Evolutionary conservation across 805 yeast species (phyloP), one percentile per base, ranked within the genome.

Genomic region (Saccharomycopsis malanga): DNA sequence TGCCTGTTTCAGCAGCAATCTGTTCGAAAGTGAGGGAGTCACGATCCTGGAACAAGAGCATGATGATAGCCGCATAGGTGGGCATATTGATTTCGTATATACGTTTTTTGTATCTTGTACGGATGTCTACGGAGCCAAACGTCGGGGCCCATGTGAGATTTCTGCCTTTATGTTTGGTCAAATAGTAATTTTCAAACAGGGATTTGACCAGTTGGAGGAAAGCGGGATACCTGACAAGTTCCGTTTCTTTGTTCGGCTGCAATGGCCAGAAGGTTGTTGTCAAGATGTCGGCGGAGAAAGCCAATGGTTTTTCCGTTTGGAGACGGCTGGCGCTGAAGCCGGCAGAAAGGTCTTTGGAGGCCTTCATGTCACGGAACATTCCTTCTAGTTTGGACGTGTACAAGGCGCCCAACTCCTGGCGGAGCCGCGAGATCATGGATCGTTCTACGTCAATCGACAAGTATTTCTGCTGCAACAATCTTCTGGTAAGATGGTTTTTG

Each of bases 21-120:
- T 85, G 83, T 12, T 66, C 72, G 52, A 74, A 76, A 0, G 86
- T 74, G 38, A 83, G 71, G 27, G 58, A 54, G 2, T 64, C 74
- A 38, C 73, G 68, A 27, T 81, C 83, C 45, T 74, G 76, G 61
- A 93, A 91, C 36, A 88, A 71, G 46, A 86, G 61, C 60, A 91
- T 73, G 22, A 93, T 78, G 0, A 85, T 65, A n/a, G 85, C 89
- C 10, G 95, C 83, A 54, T 81, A 79, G 0, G 94, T 73, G 0
- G 96, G 81, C 76, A 88, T 73, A 53, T 79, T 84, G 37, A 89
- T 73, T 49, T 85, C 89, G 58, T 91, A 89, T 1, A 82, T 74
- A 41, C 77, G 74, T 27, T 79, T 73, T 4, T 82, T 79, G 55
- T 81, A 84, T 30, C 79, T 72, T 56, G 83, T 80, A 44, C 83